A percentile compares a stretch with the other conserved stretches of the same genome.
These are phyloP conservation scores for Gracilaria gracilis DNA, from an alignment of 23 red algal genomes.

Conservation along the genomic window DNA sequence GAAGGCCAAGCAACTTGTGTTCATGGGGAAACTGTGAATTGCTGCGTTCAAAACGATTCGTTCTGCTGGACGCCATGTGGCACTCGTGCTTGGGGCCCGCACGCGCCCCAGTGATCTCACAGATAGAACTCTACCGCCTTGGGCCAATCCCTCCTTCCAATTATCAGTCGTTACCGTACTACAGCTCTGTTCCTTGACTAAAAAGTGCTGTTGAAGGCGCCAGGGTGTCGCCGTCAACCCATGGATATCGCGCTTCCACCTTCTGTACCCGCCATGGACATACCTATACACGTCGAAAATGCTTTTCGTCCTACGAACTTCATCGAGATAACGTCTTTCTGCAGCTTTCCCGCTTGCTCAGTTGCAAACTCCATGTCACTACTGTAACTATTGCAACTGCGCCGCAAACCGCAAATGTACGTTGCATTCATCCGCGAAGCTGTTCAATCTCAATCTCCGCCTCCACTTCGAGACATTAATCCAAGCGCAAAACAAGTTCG, in stretches of 20 bases:
- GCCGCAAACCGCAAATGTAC: background rate
- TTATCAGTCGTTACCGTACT: background rate
- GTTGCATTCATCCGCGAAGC: background rate
- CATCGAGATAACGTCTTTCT: no score
- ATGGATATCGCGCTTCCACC: no score
- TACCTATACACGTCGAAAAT: background rate
- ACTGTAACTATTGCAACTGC: background rate
- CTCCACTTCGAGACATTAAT: background rate
- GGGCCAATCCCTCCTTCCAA: background rate
- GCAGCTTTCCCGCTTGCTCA: no score
- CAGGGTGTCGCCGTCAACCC: no score
- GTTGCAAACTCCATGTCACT: background rate
- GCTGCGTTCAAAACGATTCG: background rate
- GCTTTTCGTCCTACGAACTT: no score
- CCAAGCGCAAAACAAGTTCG: background rate
- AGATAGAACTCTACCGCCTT: background rate
- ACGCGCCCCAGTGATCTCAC: background rate
- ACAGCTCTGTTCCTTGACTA: no score
- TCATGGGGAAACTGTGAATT: slow-evolving; percentile 19
- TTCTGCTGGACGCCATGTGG: background rate
- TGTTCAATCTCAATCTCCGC: slow-evolving; percentile 31
- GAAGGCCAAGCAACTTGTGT: slow-evolving; percentile 23
- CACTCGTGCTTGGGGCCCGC: background rate
- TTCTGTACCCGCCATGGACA: no score
- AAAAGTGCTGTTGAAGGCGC: no score